phyloP scores from a whole-genome alignment of 306 rosid species.

The peach (Prunus persica) region Prunus_persica_NCBIv2 NC_034012.1:5589501-5590000 shows the following conservation, averaged over 20 bases:
- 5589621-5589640: neutral
- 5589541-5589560: neutral
- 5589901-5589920: too few relatives aligned
- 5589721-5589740: too few relatives aligned
- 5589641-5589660: conserved; percentile 9
- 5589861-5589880: neutral
- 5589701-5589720: too few relatives aligned
- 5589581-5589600: neutral
- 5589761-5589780: too few relatives aligned
- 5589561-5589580: neutral
- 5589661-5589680: conserved; percentile 4
- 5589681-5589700: too few relatives aligned
- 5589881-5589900: too few relatives aligned
- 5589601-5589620: conserved; percentile 17
- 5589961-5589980: neutral
- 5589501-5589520: neutral
- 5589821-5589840: too few relatives aligned
- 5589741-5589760: too few relatives aligned
- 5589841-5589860: neutral
- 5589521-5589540: neutral
- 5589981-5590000: neutral
- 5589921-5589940: too few relatives aligned
- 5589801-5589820: too few relatives aligned
- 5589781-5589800: too few relatives aligned
- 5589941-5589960: neutral